A percentile compares a stretch with the other conserved stretches of the same genome.
Conservation (phyloP, 2,329 filamentous ascomycete genomes). For the Zymoseptoria brevis region DNA sequence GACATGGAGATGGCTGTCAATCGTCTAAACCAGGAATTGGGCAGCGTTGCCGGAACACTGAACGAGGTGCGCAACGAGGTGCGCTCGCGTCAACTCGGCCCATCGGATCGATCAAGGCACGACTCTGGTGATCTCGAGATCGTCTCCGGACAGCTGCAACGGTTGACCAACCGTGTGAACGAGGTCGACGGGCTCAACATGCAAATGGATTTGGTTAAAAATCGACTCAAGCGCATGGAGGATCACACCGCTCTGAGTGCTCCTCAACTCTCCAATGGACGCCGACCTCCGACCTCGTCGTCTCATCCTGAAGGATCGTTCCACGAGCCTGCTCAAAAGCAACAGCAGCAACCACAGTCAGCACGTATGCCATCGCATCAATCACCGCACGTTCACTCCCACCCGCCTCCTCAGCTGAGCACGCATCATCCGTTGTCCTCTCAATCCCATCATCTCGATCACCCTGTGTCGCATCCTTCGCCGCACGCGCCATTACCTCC, state of each 20-base stretch:
- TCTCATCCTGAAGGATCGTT: not conserved
- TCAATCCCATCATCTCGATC: conserved; percentile 4
- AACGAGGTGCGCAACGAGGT: conserved; percentile 32
- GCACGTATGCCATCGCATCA: not conserved
- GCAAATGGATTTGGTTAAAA: conserved; percentile 42
- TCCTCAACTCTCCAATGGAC: not conserved
- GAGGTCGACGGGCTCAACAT: conserved; percentile 42
- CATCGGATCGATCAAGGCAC: conserved; percentile 14
- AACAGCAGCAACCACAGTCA: not conserved
- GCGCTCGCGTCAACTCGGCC: conserved; percentile 18
- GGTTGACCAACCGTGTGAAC: conserved; percentile 36
- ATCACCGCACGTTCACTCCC: not conserved
- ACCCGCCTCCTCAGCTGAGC: not conserved
- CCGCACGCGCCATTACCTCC: conserved; percentile 15
- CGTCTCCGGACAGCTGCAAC: conserved; percentile 33
- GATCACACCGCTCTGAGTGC: conserved; percentile 12
- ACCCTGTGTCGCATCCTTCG: conserved; percentile 1
- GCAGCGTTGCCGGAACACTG: conserved; percentile 27
- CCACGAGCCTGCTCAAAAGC: not conserved
- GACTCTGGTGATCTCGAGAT: conserved; percentile 36
- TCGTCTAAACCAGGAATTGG: conserved; percentile 35
- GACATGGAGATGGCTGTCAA: conserved; percentile 34
- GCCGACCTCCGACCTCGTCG: not conserved
- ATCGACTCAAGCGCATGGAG: conserved; percentile 34
- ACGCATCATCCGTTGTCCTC: not conserved